Percentiles rank a stretch among this genome's conserved stretches.
Evolutionary conservation across 2,329 filamentous ascomycete genomes (phyloP).

Genomic region (Botrytis byssoidea): DNA sequence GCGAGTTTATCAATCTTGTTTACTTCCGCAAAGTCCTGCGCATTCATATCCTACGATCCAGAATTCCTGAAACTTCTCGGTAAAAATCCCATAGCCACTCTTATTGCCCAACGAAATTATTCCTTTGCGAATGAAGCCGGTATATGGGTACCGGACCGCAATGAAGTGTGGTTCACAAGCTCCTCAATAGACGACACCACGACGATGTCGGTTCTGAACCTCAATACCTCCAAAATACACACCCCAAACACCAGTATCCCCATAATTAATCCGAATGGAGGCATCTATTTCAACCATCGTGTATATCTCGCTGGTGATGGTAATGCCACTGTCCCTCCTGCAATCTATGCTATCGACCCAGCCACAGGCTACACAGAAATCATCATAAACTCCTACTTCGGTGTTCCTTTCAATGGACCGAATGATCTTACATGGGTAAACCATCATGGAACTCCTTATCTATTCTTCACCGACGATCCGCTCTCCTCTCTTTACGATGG

Average conservation of each 20-base stretch:
- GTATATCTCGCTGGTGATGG: slow-evolving; percentile 3
- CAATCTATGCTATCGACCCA: background rate
- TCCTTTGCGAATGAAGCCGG: background rate
- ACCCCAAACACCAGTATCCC: background rate
- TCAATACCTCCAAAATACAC: background rate
- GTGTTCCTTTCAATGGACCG: background rate
- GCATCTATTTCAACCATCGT: background rate
- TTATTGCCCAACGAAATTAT: background rate
- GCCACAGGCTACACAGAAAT: background rate
- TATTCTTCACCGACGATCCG: slow-evolving; percentile 2
- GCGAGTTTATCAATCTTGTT: background rate
- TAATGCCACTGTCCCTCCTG: background rate
- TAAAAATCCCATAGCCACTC: background rate
- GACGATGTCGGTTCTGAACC: background rate
- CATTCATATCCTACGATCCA: slow-evolving; percentile 6
- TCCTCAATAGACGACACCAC: background rate
- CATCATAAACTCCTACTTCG: slow-evolving; percentile 8
- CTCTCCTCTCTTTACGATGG: background rate
- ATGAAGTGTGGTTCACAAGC: slow-evolving; percentile 16
- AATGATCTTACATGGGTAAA: slow-evolving; percentile 8
- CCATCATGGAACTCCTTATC: background rate
- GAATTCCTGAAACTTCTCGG: background rate
- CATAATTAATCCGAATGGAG: background rate
- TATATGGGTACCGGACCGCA: background rate
- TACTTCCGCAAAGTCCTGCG: background rate